Evolutionary conservation across 495 filamentous ascomycete genomes (phyloP), one percentile per base, ranked within the genome.

Genomic region (Pyrenula massariospora): DNA sequence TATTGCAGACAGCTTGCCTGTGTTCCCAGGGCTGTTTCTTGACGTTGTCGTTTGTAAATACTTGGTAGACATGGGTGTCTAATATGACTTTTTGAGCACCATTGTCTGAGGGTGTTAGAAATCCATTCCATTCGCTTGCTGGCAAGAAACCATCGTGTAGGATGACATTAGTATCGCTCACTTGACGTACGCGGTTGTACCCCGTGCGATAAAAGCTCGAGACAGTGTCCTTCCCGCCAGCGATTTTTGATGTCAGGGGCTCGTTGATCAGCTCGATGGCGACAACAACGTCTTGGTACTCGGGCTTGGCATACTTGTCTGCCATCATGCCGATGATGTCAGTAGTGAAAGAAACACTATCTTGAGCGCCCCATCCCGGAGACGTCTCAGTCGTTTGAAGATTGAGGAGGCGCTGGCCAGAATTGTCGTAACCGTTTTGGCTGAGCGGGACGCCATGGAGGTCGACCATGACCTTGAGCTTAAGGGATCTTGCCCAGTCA

Each of bases 371-470:
- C 79, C 79, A 84, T 12, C 71, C 65, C 10, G 59, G 60, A 12
- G 61, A 60, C 24, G 60, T 65, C 19, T 62, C 60, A 52, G 55
- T 10, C 31, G 31, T 8, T 42, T 42, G 31, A 15, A 42, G 31
- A 25, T 81, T 73, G 2, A 59, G 53, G 25, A 75, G 77, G 52
- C 75, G 70, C 12, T 66, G 63, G 1, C 78, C 80, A 20, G 64
- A 72, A 59, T 82, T 81, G 56, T 80, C 81, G 66, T 82, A 84
- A 5, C 82, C 83, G 63, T 85, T 85, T 62, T 85, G 83, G 24
- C 74, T 79, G n/a, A 78, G 79, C 21, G 83, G 83, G 66, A 83
- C 81, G 20, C 75, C 75, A 59, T 78, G 75, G 2, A 78, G 68
- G 53, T 78, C 75, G 54, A 78, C 70, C 52, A 73, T 73, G 2